Evolutionary conservation across 2,329 filamentous ascomycete genomes (phyloP), one percentile per base, ranked within the genome.

Genomic region (Scytalidium lignicola): DNA sequence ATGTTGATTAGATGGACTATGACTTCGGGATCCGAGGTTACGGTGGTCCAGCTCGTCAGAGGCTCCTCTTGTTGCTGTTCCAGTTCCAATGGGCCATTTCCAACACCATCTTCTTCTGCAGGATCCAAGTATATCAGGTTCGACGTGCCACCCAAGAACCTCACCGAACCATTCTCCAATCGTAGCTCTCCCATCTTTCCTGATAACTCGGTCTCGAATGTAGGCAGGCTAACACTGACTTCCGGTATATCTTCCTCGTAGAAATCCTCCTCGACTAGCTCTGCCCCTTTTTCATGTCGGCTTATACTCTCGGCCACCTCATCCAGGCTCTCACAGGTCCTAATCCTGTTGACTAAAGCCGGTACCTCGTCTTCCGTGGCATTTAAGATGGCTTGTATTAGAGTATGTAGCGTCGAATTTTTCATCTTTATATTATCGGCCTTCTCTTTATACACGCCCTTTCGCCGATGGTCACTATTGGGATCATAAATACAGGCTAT

Each of bases 381-480:
- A 67, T 96, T 96, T 45, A 97, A 75, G 45, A 99, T 90, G 43
- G 92, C 90, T 62, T 96, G 89, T 54, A 97, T 83, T 32, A 97
- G 74, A n/a, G 90, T 90, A 65, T 96, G 89, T 48, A 97, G 74
- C 1, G 92, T 97, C 29, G 89, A 88, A 62, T 85, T 90, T 54
- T 83, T 83, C 19, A 90, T 91, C 70, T 95, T 95, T 66, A 92
- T 78, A 63, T 82, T 89, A 67, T 96, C 91, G 20, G 87, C 82
- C 67, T 96, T 93, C 69, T 96, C 90, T 63, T 92, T 91, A 68
- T 97, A 97, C 44, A 97, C 93, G 52, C 93, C 93, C 67, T 97
- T 97, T 45, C 93, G 85, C 44, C 93, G 86, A 67, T 96, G 91
- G 67, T 99, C 93, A 51, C 91, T 96, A 64, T 91, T 95, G 3